Evolutionary conservation across 306 rosid genomes (phyloP), one percentile per base, ranked within the genome.

Genomic region (Medicago ruthenica): DNA sequence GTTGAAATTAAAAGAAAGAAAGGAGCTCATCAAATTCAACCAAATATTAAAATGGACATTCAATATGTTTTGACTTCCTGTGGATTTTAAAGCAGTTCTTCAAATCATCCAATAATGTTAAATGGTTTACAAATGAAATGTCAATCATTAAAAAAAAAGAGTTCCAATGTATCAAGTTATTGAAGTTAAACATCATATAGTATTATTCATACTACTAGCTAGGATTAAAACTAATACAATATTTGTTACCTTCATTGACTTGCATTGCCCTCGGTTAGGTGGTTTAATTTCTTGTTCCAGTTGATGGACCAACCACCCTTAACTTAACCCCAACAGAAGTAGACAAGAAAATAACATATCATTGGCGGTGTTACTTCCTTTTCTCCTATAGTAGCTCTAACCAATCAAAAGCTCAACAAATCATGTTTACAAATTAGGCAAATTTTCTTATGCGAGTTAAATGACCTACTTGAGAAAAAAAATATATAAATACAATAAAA

Each of bases 81-180:
- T 71, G 15, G 7, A 44, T 62, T 61, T 47, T 47, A 2, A 18
- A 60, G 4, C 8, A 40, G 40, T 53, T 77, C 57, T 53, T 77
- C 57, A 81, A 68, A 63, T 55, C 20, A 75, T 70, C 37, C 67
- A 64, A 41, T 62, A 74, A 16, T 78, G 41, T 24, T 57, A 42
- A 27, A 20, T 16, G 57, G 67, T 82, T 81, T 79, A 81, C 76
- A 74, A 73, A 51, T 75, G 1, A 58, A 71, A 74, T 81, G 85
- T 81, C 85, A 78, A 81, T 14, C 45, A 4, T 58, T 17, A 4
- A 24, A 14, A 36, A 44, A 13, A 8, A 60, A 59, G 21, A 40
- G 57, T 59, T 57, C 8, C 61, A 62, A 62, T 67, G 57, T 59
- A 47, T 10, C 47, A 62, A 62, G 71, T 36, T 71, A 61, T 15